Evolutionary conservation across 352 stramenopile genomes (phyloP).

Genomic region (Phytophthora palmivora): DNA sequence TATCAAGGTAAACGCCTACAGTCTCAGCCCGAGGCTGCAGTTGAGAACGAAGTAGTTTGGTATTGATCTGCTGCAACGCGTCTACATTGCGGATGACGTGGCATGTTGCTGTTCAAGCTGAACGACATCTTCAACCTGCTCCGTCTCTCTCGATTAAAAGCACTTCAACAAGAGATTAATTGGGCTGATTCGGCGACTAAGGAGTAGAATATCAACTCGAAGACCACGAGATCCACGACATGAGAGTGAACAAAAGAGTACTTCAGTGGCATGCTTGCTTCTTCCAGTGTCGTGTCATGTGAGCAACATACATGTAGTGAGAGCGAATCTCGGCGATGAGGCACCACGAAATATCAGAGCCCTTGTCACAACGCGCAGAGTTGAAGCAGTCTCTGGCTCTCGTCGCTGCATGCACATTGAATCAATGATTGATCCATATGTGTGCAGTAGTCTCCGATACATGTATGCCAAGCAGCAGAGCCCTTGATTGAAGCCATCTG

Average conservation of each 20-base stretch:
- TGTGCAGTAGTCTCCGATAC: conserved; percentile 6
- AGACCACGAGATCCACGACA: neutral
- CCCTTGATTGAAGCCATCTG: conserved; percentile 10
- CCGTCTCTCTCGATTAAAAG: conserved; percentile 37
- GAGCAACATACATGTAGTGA: neutral
- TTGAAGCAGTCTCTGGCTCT: conserved; percentile 24
- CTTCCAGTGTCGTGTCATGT: neutral
- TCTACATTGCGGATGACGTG: conserved; percentile 9
- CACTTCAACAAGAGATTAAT: conserved; percentile 27
- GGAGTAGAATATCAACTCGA: no score
- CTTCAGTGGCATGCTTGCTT: neutral
- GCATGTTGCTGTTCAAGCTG: conserved; percentile 30
- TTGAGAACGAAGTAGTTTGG: conserved; percentile 4
- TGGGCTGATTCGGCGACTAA: no score
- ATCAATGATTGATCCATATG: no score
- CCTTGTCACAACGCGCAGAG: conserved; percentile 10
- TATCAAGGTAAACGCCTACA: no score
- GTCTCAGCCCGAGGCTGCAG: no score
- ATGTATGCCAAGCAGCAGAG: conserved; percentile 9
- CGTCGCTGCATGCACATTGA: conserved; percentile 10
- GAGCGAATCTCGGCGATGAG: conserved; percentile 10
- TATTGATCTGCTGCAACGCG: conserved; percentile 17
- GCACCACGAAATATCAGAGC: conserved; percentile 11
- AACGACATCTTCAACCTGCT: conserved; percentile 32
- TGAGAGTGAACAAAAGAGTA: neutral